Evolutionary conservation across 768 basidiomycete species (phyloP).

Genomic region (Agaricus sinodeliciosus): DNA sequence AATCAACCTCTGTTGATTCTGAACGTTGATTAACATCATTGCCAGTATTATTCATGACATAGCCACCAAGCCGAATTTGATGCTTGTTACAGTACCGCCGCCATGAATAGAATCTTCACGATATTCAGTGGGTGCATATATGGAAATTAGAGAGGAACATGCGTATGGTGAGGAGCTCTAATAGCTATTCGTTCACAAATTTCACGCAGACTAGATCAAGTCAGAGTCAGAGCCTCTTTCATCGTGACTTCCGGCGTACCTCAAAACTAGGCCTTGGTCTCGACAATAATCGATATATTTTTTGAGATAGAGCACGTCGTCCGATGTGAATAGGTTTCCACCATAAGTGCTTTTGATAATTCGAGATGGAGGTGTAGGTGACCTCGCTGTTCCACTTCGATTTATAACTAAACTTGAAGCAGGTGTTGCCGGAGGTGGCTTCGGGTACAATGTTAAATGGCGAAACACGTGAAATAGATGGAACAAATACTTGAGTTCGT

Average conservation of each 20-base stretch:
- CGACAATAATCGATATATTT: slow-evolving; percentile 90
- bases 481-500: slow-evolving; percentile 43
- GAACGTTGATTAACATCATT: slow-evolving; percentile 23
- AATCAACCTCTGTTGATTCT: slow-evolving; percentile 35
- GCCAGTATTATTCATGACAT: slow-evolving; percentile 54
- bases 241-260: slow-evolving; percentile 29
- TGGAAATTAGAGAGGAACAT: slow-evolving; percentile 18
- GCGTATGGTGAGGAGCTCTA: slow-evolving; percentile 91
- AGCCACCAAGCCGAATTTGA: slow-evolving; percentile 83
- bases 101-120: slow-evolving; percentile 78
- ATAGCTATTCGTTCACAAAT: slow-evolving; percentile 85
- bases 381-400: slow-evolving; percentile 64
- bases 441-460: slow-evolving; percentile 1
- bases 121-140: background rate
- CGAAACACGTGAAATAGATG: slow-evolving; percentile 3
- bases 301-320: slow-evolving; percentile 78
- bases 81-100: slow-evolving; percentile 90
- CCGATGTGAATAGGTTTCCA: slow-evolving; percentile 80
- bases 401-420: slow-evolving; percentile 63
- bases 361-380: slow-evolving; percentile 77
- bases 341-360: slow-evolving; percentile 88
- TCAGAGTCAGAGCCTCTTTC: background rate
- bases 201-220: slow-evolving; percentile 51
- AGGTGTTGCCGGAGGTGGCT: slow-evolving; percentile 61
- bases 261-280: slow-evolving; percentile 78